Base-by-base conservation (phyloP, 495 filamentous ascomycete species). In the Melanomma pulvis-pyrius region DNA sequence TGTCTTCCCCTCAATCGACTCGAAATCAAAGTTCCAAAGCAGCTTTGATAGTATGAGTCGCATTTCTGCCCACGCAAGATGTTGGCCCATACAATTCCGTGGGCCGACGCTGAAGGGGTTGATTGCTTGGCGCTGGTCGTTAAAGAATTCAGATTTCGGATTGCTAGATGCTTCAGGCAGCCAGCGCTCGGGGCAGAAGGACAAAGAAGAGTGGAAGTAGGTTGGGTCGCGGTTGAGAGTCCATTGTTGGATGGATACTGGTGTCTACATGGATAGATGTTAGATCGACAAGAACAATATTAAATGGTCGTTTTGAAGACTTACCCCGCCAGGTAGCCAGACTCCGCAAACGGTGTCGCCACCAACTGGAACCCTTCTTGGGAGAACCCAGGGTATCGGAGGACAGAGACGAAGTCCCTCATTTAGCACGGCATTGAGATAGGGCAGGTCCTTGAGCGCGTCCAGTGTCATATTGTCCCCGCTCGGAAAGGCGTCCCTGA, bases 391-490 rank as follows among this genome's bases (percentile, higher is more conserved):
- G 0, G 80, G 78, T 0, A 58, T 21, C 12, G 83, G 80, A 0
- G 82, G 82, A 56, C 80, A 81, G 19, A 86, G 67, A 7, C 83
- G 79, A 19, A 84, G 74, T 0, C 79, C 80, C 69, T 86, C 84
- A 6, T 78, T 76, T 3, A 86, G 74, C 39, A 76, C 80, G 0
- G 79, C 80, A 7, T 72, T 69, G 5, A 82, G 66, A 57, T 80
- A 82, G 0, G 71, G 71, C 2, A 82, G 66, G 24, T 73, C 73
- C 34, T 65, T 72, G 9, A 78, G 72, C 68, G 76, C 63, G 13
- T 63, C 47, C 46, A 74, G 71, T 9, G 53, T 71, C 1, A 74
- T 61, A 1, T 72, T 56, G 8, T 26, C 17, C 21, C 69, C 62
- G 1, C 17, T 48, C 32, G 56, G 32, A 41, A 74, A 74, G 0